Percentiles rank a stretch among this genome's conserved stretches.
Evolutionary conservation across 257 asterid genomes (phyloP).

Genomic region (Nicotiana sylvestris): DNA sequence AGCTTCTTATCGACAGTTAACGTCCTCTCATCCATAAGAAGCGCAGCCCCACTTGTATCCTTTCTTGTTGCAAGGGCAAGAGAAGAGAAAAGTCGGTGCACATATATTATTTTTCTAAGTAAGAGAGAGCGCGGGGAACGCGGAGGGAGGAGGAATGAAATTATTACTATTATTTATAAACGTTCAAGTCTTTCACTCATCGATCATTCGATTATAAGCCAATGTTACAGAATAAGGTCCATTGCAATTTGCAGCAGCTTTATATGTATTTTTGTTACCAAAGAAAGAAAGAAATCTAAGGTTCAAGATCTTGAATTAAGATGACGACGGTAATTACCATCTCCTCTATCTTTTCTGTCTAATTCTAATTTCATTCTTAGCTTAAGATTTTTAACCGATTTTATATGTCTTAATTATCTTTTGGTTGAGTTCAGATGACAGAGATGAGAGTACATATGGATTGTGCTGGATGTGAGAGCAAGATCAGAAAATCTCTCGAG

Average conservation of each 20-base stretch:
- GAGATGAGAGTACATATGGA: conserved; percentile 78
- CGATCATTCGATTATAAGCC: not conserved
- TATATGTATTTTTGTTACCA: not conserved
- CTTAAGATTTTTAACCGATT: not conserved
- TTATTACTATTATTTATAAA: not conserved
- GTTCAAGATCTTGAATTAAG: not conserved
- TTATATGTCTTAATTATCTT: not conserved
- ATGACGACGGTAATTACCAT: not conserved
- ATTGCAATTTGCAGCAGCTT: not conserved
- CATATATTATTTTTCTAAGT: not conserved
- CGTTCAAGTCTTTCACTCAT: not conserved
- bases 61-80: conserved; percentile 21
- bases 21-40: conserved; percentile 2
- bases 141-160: not conserved
- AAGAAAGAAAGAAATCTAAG: not conserved
- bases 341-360: not conserved
- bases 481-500: conserved; percentile 53
- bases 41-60: not conserved
- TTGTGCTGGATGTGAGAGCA: conserved; percentile 70
- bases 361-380: not conserved
- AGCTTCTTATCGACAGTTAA: not conserved
- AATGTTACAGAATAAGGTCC: not conserved
- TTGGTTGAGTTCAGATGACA: conserved; percentile 32
- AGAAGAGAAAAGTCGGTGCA: conserved; percentile 34
- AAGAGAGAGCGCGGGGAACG: not conserved